Conservation (phyloP, 805 yeast species). For the Pichia insulana region DNA sequence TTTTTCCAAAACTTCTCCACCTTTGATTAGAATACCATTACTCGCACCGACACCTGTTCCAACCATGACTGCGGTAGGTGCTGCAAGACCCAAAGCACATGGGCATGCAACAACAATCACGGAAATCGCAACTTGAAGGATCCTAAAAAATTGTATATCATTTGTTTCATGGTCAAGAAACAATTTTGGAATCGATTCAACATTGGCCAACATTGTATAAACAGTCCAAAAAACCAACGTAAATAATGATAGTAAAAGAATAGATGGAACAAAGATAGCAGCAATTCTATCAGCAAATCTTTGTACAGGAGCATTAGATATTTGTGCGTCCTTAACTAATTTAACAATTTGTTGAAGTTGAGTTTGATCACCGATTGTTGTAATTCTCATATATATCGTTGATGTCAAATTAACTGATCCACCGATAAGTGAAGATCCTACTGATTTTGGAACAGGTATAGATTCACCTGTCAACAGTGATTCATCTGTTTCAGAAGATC, state of each 20-base stretch:
- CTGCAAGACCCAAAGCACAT: conserved; percentile 93
- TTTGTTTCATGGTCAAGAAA: conserved; percentile 18
- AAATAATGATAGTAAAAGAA: conserved; percentile 48
- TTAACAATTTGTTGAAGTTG: conserved; percentile 80
- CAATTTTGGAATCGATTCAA: conserved; percentile 18
- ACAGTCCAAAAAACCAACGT: conserved; percentile 64
- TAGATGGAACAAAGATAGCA: conserved; percentile 73
- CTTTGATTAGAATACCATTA: conserved; percentile 84
- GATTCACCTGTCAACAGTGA: conserved; percentile 91
- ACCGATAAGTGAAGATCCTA: conserved; percentile 65
- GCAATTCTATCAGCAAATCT: conserved; percentile 80
- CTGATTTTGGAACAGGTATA: conserved; percentile 54
- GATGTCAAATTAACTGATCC: conserved; percentile 87
- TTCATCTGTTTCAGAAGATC: conserved; percentile 81
- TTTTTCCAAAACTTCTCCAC: conserved; percentile 80
- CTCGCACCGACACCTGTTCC: conserved; percentile 95
- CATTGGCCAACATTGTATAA: conserved; percentile 20
- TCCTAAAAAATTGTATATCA: conserved; percentile 17
- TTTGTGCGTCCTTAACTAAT: conserved; percentile 83
- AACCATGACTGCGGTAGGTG: conserved; percentile 98
- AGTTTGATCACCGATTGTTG: conserved; percentile 71
- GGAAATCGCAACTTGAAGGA: conserved; percentile 70
- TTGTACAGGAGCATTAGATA: conserved; percentile 84
- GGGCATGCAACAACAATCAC: conserved; percentile 98
- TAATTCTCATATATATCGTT: conserved; percentile 57